These are phyloP conservation scores for Lepidopterella palustris DNA, from an alignment of 495 filamentous ascomycete genomes.

Conservation along the genomic window DNA sequence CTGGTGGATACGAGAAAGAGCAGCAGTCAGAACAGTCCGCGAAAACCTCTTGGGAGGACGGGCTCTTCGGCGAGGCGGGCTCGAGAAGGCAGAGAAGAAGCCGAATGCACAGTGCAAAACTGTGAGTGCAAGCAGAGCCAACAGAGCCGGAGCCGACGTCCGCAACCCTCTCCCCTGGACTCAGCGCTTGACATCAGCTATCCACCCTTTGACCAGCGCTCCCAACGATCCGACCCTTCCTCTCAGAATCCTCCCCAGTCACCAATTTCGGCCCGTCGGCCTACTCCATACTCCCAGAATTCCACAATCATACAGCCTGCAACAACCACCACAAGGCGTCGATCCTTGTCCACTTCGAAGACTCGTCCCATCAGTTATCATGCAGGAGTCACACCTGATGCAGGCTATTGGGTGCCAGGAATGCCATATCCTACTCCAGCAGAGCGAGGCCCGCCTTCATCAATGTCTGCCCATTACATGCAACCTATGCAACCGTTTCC, in stretches of 20 bases:
- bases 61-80: constrained; percentile 11
- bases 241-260: constrained; percentile 9
- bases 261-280: constrained; percentile 14
- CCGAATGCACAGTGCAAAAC: constrained; percentile 27
- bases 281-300: constrained; percentile 10
- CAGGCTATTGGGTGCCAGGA: constrained; percentile 3
- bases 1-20: not conserved
- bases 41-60: constrained; percentile 18
- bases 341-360: constrained; percentile 18
- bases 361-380: constrained; percentile 23
- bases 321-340: constrained; percentile 7
- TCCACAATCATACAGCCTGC: constrained; percentile 19
- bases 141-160: constrained; percentile 1
- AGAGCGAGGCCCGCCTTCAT: constrained; percentile 18
- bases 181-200: constrained; percentile 18
- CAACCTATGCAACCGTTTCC: constrained; percentile 12
- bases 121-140: constrained; percentile 19
- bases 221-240: constrained; percentile 16
- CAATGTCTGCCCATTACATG: constrained; percentile 17
- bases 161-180: constrained; percentile 11
- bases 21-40: constrained; percentile 20
- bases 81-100: not conserved
- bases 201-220: constrained; percentile 19
- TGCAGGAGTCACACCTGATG: not conserved
- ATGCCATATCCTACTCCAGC: constrained; percentile 3